A percentile compares a stretch with the other conserved stretches of the same genome.
Conservation (phyloP, 257 asterid genomes). For the Solanum pimpinellifolium region DNA sequence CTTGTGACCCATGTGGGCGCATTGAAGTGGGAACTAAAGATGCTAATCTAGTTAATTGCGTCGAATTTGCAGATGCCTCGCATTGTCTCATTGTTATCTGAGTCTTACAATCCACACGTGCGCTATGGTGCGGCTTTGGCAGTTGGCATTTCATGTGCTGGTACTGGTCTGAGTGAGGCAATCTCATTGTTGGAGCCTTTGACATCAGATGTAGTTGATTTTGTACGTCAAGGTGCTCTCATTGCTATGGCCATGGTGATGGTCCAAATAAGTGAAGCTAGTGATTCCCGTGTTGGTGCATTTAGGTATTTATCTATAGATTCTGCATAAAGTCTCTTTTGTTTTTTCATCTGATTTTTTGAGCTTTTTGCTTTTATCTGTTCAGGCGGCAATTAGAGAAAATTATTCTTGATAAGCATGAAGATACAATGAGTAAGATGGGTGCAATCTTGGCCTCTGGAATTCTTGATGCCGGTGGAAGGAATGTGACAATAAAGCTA, state of each 20-base stretch:
- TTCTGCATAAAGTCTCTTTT: background rate
- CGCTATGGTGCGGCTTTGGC: constrained; percentile 98
- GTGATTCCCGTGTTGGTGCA: constrained; percentile 93
- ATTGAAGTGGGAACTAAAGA: background rate
- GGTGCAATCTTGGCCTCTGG: constrained; percentile 98
- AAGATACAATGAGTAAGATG: constrained; percentile 98
- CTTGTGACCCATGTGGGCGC: background rate
- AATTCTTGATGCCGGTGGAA: constrained; percentile 94
- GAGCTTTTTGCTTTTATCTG: background rate
- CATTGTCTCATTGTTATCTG: constrained; percentile 85
- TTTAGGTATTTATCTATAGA: constrained; percentile 45
- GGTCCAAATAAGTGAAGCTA: constrained; percentile 89
- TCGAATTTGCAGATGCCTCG: constrained; percentile 64
- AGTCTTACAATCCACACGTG: constrained; percentile 97
- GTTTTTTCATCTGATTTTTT: background rate
- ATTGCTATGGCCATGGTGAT: constrained; percentile 99
- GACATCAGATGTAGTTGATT: constrained; percentile 91
- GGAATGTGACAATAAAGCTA: constrained; percentile 78
- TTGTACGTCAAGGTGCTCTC: constrained; percentile 99
- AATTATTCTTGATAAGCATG: constrained; percentile 83
- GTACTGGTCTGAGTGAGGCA: constrained; percentile 94
- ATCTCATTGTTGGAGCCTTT: constrained; percentile 89
- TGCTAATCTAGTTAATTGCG: background rate
- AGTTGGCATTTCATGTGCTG: constrained; percentile 97
- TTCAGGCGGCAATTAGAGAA: constrained; percentile 87